phyloP scores from a whole-genome alignment of 306 rosid genomes.

The Carpinus fangiana region DNA sequence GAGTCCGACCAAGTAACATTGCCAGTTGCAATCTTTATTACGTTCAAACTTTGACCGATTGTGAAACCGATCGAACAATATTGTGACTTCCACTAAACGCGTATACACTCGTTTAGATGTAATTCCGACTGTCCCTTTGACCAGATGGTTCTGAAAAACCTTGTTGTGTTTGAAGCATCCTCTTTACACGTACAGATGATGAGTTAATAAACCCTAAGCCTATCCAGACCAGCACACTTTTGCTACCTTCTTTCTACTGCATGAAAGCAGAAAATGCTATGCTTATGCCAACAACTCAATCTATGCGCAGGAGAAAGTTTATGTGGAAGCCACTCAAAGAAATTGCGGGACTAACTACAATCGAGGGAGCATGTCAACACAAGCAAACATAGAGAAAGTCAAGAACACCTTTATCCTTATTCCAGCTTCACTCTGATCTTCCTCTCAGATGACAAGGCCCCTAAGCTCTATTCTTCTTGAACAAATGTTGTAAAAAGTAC shows the following conservation, averaged over 20 bases:
- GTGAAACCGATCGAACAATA: too few species aligned
- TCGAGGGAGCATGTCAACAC: conserved; percentile 28
- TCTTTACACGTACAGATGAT: too few species aligned
- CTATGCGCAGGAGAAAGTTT: conserved; percentile 68
- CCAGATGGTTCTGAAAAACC: too few species aligned
- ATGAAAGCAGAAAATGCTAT: background rate
- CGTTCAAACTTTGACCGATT: too few species aligned
- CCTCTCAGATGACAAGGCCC: conserved; percentile 10
- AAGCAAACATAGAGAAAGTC: conserved; percentile 1
- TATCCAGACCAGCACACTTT: background rate
- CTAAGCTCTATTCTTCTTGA: conserved; percentile 7
- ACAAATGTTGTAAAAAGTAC: conserved; percentile 10
- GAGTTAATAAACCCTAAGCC: too few species aligned
- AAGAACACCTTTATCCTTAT: background rate
- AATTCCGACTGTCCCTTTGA: too few species aligned
- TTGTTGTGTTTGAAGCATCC: too few species aligned
- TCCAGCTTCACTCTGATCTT: background rate
- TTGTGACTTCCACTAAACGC: too few species aligned
- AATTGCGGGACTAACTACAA: conserved; percentile 61
- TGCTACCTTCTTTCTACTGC: background rate
- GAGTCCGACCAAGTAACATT: too few species aligned
- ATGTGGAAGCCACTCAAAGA: conserved; percentile 89
- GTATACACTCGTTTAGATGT: too few species aligned
- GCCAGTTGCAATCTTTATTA: too few species aligned
- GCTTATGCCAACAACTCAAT: background rate